Percentiles rank a stretch among this genome's conserved stretches.
Conservation (phyloP, 2,329 filamentous ascomycete genomes). For the Scedosporium minutisporum region DNA sequence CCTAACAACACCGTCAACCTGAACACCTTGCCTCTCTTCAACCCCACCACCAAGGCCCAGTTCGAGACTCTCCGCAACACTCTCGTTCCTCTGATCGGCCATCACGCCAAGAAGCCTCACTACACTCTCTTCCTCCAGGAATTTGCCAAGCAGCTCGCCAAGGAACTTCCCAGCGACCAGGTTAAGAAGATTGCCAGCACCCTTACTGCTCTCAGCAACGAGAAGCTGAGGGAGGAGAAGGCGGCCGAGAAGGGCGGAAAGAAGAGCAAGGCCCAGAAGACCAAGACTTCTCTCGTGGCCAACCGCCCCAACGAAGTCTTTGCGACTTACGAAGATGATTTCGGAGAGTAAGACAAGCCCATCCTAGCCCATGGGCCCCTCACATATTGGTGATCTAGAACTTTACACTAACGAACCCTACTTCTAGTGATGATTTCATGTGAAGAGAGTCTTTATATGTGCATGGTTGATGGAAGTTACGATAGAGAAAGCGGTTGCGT, state of each 20-base stretch:
- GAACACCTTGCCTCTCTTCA: constrained; percentile 71
- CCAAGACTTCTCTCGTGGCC: constrained; percentile 74
- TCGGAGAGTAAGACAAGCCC: constrained; percentile 63
- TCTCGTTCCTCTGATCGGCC: constrained; percentile 66
- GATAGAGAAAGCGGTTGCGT: neutral
- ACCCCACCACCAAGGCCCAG: constrained; percentile 76
- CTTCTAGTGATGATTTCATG: constrained; percentile 12
- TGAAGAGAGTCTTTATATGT: constrained; percentile 5
- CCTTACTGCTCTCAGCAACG: constrained; percentile 84
- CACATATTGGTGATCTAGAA: neutral
- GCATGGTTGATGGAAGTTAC: neutral
- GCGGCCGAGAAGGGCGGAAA: constrained; percentile 85
- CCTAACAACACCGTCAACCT: constrained; percentile 76
- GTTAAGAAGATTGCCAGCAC: constrained; percentile 91
- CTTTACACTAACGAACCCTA: neutral
- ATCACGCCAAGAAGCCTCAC: constrained; percentile 77
- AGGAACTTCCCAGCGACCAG: constrained; percentile 82
- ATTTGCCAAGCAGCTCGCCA: constrained; percentile 76
- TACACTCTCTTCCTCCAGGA: constrained; percentile 87
- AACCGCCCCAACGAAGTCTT: constrained; percentile 56
- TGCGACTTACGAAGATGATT: constrained; percentile 66
- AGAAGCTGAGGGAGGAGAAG: constrained; percentile 99
- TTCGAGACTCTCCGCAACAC: constrained; percentile 72
- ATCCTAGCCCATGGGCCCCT: neutral
- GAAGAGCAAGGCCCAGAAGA: constrained; percentile 96